Evolutionary conservation across 331 rosid species (phyloP).

Genomic region (Saraca asoca): DNA sequence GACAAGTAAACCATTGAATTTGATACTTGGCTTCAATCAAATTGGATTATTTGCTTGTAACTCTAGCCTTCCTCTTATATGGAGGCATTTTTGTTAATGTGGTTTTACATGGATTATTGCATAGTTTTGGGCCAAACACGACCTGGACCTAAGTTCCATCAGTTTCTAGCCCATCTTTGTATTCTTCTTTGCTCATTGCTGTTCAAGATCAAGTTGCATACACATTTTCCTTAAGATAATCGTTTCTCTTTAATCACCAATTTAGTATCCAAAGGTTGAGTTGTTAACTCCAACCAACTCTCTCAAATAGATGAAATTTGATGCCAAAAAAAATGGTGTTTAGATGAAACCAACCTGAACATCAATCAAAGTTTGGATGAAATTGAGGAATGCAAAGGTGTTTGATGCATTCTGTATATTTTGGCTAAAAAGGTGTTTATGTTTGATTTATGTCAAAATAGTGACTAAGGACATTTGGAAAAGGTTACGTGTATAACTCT

Average conservation of each 20-base stretch:
- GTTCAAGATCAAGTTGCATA: neutral
- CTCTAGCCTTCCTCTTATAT: no score
- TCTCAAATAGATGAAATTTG: slow-evolving; percentile 34
- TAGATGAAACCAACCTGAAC: slow-evolving; percentile 88
- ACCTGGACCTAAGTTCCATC: no score
- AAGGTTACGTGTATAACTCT: no score
- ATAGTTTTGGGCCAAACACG: no score
- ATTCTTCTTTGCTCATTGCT: neutral
- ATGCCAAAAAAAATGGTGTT: slow-evolving; percentile 22
- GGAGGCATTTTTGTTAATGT: no score
- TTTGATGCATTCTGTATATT: neutral
- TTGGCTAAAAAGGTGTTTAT: neutral
- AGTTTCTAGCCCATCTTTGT: neutral
- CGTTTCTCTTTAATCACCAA: slow-evolving; percentile 16
- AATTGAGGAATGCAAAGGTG: slow-evolving; percentile 17
- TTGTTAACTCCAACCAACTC: slow-evolving; percentile 49
- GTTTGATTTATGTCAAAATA: no score
- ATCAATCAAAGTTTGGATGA: slow-evolving; percentile 19
- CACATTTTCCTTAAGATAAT: slow-evolving; percentile 1
- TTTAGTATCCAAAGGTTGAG: slow-evolving; percentile 36
- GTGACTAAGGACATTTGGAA: no score
- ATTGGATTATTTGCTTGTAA: no score
- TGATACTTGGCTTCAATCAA: no score
- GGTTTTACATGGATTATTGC: no score
- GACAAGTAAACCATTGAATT: no score